Evolutionary conservation across 2,329 filamentous ascomycete species (phyloP), one percentile per base, ranked within the genome.

Genomic region (Metarhizium rileyi): DNA sequence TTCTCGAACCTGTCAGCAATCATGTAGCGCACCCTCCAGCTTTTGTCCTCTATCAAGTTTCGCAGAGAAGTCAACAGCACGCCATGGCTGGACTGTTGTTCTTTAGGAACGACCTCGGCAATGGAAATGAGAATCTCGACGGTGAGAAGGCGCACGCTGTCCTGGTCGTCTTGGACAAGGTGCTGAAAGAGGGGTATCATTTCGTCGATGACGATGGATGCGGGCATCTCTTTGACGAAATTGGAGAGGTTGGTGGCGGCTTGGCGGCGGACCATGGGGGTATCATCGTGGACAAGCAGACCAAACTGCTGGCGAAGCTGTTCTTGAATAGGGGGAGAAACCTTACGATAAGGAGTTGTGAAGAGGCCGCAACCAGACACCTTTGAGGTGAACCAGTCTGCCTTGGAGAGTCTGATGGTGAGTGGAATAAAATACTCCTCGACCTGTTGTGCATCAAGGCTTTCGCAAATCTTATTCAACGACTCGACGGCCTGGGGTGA

Each of bases 351-450:
- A 56, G 93, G 91, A 45, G 84, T 81, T 66, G 87, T 93, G 75
- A 91, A 98, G 55, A 98, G 85, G 55, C 93, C 93, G 57, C 91
- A 95, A 55, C 91, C 93, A 28, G 93, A 98, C 57, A 98, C 93
- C 74, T 97, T 98, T 57, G 93, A 97, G 51, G 93, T 98, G 71
- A 98, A 98, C 93, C 93, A 98, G 73, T 98, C 93, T 71, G 93
- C 93, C 79, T 97, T 98, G 57, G 93, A 94, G 54, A 98, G 87
- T 65, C 93, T 89, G 64, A 95, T 81, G 52, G 90, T 90, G 64
- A 98, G 84, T 54, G 93, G 93, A 60, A 98, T 91, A 73, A 97
- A 97, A 71, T 90, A 87, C 63, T 96, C 88, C 76, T 98, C 93
- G 65, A 97, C 85, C 74, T 98, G 93, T 69, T 89, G 80, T 61